Percentiles rank a stretch among this genome's conserved stretches.
These are phyloP conservation scores for Candida yuanshanica DNA, from an alignment of 805 yeast species.

Conservation along the genomic window DNA sequence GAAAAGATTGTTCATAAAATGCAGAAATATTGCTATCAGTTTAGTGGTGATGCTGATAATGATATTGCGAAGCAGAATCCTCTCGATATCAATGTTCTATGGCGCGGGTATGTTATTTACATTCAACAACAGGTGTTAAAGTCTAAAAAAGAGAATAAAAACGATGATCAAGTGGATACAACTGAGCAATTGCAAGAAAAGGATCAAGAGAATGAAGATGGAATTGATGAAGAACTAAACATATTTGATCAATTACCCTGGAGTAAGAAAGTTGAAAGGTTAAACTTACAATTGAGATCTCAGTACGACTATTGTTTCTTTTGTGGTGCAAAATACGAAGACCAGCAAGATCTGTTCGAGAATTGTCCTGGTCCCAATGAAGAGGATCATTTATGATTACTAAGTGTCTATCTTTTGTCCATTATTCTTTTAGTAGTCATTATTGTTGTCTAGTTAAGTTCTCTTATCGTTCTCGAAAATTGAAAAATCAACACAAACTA, in stretches of 20 bases:
- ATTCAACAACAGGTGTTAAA: slow-evolving; percentile 11
- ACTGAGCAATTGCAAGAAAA: slow-evolving; percentile 4
- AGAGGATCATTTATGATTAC: slow-evolving; percentile 33
- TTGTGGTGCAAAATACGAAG: slow-evolving; percentile 39
- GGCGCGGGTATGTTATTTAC: slow-evolving; percentile 33
- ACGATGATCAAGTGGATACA: slow-evolving; percentile 2
- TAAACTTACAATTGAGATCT: slow-evolving; percentile 35
- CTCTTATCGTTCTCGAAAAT: background rate
- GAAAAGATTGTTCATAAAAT: slow-evolving; percentile 23
- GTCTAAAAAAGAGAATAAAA: slow-evolving; percentile 3
- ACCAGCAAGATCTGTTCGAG: slow-evolving; percentile 31
- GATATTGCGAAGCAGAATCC: slow-evolving; percentile 23
- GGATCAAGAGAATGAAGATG: slow-evolving; percentile 8
- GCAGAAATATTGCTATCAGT: slow-evolving; percentile 37
- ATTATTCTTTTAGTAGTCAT: background rate
- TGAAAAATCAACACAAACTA: background rate
- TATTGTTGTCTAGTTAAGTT: background rate
- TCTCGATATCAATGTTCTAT: slow-evolving; percentile 32
- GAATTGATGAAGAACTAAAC: slow-evolving; percentile 27
- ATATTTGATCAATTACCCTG: slow-evolving; percentile 23
- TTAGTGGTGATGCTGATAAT: slow-evolving; percentile 29
- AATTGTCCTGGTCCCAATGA: slow-evolving; percentile 46
- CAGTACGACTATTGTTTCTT: slow-evolving; percentile 41
- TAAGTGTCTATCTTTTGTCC: background rate
- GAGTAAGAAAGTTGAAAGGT: slow-evolving; percentile 26